A percentile compares a stretch with the other conserved stretches of the same genome.
phyloP scores from a whole-genome alignment of 2,329 filamentous ascomycete species.

The Sporothrix schenckii region DNA sequence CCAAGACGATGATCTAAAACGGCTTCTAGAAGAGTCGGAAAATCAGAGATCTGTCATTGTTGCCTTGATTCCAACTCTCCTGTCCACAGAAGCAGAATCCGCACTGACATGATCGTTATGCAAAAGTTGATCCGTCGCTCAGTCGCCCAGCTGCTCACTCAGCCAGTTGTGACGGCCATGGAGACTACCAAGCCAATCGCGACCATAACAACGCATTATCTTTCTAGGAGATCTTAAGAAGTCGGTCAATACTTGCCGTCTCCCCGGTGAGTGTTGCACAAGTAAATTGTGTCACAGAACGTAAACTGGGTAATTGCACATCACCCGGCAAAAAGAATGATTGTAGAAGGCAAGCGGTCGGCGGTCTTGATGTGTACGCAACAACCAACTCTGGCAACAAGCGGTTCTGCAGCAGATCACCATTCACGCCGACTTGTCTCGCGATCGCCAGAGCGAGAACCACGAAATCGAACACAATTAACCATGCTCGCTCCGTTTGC shows the following conservation, averaged over 20 bases:
- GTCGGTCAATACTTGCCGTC: neutral
- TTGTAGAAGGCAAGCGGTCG: neutral
- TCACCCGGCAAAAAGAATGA: neutral
- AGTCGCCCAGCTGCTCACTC: too few species aligned
- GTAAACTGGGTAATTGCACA: neutral
- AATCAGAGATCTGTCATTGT: neutral
- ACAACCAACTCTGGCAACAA: neutral
- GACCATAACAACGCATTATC: too few species aligned
- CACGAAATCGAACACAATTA: neutral
- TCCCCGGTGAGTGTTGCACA: neutral
- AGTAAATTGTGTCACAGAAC: too few species aligned
- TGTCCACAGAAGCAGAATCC: neutral
- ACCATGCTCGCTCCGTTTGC: too few species aligned
- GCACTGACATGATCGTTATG: neutral
- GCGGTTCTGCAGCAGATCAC: neutral
- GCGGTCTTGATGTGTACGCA: neutral
- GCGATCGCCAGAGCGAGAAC: conserved; percentile 12
- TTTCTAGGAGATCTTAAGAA: conserved; percentile 10
- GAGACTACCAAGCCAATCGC: neutral
- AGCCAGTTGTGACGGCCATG: neutral
- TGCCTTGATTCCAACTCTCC: neutral
- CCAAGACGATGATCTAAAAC: too few species aligned
- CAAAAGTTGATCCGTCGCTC: neutral
- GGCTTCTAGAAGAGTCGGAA: conserved; percentile 3
- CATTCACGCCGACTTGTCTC: neutral